phyloP scores from a whole-genome alignment of 345 rosid species.

The Kernera saxatilis region DNA sequence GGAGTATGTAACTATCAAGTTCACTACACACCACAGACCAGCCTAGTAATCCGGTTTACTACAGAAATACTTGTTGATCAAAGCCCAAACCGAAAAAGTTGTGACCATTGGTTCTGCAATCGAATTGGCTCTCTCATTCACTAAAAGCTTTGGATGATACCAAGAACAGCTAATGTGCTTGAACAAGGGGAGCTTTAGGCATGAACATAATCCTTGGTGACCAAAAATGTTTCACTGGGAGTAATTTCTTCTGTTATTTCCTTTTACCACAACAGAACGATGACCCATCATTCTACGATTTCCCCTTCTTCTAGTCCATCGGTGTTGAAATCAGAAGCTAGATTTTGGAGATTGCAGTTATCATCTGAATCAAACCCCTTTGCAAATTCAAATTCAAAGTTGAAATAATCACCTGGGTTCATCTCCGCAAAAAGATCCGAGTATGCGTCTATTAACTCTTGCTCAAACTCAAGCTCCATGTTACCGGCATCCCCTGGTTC shows the following conservation, averaged over 20 bases:
- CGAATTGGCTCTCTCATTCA: not conserved
- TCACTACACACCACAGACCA: not conserved
- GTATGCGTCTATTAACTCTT: constrained; percentile 59
- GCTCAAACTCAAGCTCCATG: constrained; percentile 60
- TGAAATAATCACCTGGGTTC: constrained; percentile 66
- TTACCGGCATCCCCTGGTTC: constrained; percentile 15
- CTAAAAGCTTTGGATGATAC: not conserved
- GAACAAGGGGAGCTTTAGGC: not conserved
- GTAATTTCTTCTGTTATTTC: not conserved
- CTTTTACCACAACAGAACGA: not conserved
- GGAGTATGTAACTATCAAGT: not conserved
- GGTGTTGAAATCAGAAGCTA: not conserved
- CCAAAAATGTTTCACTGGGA: not conserved
- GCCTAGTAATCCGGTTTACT: not conserved
- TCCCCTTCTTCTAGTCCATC: constrained; percentile 90
- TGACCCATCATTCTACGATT: constrained; percentile 41
- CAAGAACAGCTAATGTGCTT: not conserved
- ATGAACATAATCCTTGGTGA: not conserved
- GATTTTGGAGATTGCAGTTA: constrained; percentile 18
- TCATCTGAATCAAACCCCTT: constrained; percentile 36
- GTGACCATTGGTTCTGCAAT: not conserved
- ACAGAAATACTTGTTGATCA: not conserved
- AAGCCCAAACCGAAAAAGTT: not conserved
- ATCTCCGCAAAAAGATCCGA: constrained; percentile 56
- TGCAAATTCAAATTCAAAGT: constrained; percentile 50